Evolutionary conservation across 1,284 basidiomycete species (phyloP), one percentile per base, ranked within the genome.

Genomic region (Termitomyces sp.): DNA sequence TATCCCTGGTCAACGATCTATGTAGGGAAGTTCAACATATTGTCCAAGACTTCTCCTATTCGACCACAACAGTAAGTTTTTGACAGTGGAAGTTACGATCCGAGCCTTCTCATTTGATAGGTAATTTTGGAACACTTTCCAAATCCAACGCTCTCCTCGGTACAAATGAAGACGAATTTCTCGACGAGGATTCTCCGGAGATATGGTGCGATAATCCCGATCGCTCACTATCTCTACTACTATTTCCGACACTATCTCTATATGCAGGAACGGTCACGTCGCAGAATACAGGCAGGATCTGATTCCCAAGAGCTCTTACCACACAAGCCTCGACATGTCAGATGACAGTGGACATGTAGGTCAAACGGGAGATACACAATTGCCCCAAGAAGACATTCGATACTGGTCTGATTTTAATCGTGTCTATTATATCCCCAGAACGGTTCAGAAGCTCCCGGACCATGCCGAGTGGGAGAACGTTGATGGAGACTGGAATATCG

Each of bases 381-480:
- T 43, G 10, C 45, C 47, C 30, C 60, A 55, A 35, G 57, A 65
- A 40, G 64, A 74, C n/a, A 68, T 86, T 54, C 75, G 81, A 57
- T 88, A 78, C 63, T 91, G 88, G 88, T 88, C 88, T 3, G 88
- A 91, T 68, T 89, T 81, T 60, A 86, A 74, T 59, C 82, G 84
- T 28, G 76, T 88, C 19, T 84, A 77, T 64, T 85, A 83, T 63
- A 71, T 78, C 56, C 84, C 84, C 16, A 77, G 80, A 55, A 80
- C 83, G 10, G 63, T 86, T 10, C 86, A 89, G 58, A 73, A 73
- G 48, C 60, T 91, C 18, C 80, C 85, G 10, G 81, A 84, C 57
- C 62, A 69, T 26, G 64, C 75, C 9, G 79, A 80, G 31, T 79
- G 78, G 75, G 80, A 82, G 57, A 64, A 68, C 42, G 56, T 66